Evolutionary conservation across 2,329 filamentous ascomycete species (phyloP).

Genomic region (Cytospora schulzeri): DNA sequence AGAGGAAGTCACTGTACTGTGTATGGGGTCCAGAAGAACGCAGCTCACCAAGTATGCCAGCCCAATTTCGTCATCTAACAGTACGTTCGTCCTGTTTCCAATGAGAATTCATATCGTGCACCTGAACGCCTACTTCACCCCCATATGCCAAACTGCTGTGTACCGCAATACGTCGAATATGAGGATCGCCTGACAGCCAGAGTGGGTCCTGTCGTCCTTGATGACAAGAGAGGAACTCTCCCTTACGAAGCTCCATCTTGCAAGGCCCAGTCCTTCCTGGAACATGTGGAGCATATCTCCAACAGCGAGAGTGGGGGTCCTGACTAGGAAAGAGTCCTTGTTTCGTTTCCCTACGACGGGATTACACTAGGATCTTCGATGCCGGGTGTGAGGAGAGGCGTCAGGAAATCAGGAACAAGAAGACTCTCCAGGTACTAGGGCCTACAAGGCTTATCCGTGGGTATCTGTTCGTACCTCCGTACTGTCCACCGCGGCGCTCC

Average conservation of each 20-base stretch:
- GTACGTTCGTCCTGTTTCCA: not conserved
- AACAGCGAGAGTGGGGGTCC: constrained; percentile 15
- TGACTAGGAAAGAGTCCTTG: not conserved
- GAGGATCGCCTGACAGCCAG: not conserved
- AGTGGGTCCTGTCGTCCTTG: not conserved
- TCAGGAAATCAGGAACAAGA: not conserved
- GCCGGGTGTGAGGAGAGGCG: not conserved
- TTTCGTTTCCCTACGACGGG: not conserved
- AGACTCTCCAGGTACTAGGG: not conserved
- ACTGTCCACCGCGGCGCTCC: not conserved
- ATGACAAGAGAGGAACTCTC: not conserved
- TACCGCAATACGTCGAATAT: not conserved
- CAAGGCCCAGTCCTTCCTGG: constrained; percentile 12
- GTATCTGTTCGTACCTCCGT: not conserved
- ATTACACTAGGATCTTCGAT: not conserved
- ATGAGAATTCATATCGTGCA: not conserved
- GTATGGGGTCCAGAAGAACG: too few relatives aligned
- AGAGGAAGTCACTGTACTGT: too few relatives aligned
- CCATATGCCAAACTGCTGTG: not conserved
- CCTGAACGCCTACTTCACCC: constrained; percentile 11
- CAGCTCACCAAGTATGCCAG: not conserved
- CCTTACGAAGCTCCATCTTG: constrained; percentile 1
- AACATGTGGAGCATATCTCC: constrained; percentile 23
- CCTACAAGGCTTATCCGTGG: not conserved
- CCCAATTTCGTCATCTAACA: not conserved